Evolutionary conservation across 139 green algal genomes (phyloP), one percentile per base, ranked within the genome.

Genomic region (Tetradesmus obliquus): DNA sequence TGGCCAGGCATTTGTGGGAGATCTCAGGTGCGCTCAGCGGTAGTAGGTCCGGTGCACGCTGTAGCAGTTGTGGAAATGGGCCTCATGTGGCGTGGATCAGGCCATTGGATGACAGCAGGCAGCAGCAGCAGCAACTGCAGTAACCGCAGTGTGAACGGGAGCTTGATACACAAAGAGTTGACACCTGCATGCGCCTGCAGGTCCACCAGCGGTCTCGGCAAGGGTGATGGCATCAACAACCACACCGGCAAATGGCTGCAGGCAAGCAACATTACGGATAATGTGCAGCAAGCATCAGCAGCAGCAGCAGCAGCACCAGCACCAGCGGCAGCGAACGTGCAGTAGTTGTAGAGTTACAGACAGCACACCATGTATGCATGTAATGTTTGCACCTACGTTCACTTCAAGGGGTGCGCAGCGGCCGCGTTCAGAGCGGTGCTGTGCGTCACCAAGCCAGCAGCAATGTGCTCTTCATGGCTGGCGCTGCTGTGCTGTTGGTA

Each of bases 221-320:
- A 96, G 8, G 96, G 96, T 8, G 97, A 99, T 79, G 96, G 96
- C 51, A 93, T 98, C 13, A 92, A 91, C 5, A 96, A 91, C 53
- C 97, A 99, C 94, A 99, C 97, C 12, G 91, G 80, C 32, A 99
- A 99, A 88, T 99, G 97, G 97, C 92, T 98, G 66, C 93, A 97
- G 94, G 97, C 96, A 76, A 51, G 93, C 55, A 12, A 80, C 20
- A 24, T 79, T 53, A 5, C 81, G 69, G 17, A 15, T 55, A 17
- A 3, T 22, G 17, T 3, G 13, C 19, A 10, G 32, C 9, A 51
- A 86, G 81, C 81, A 86, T 3, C 81, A 82, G 76, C 76, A 86
- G 81, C 81, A 69, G 53, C 53, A 86, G 5, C 32, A 17, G 76
- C 76, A 82, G 2, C 60, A 10, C 60, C 60, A 20, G 7, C 3